Evolutionary conservation across 345 rosid species (phyloP), one percentile per base, ranked within the genome.

Genomic region (Combretum micranthum): DNA sequence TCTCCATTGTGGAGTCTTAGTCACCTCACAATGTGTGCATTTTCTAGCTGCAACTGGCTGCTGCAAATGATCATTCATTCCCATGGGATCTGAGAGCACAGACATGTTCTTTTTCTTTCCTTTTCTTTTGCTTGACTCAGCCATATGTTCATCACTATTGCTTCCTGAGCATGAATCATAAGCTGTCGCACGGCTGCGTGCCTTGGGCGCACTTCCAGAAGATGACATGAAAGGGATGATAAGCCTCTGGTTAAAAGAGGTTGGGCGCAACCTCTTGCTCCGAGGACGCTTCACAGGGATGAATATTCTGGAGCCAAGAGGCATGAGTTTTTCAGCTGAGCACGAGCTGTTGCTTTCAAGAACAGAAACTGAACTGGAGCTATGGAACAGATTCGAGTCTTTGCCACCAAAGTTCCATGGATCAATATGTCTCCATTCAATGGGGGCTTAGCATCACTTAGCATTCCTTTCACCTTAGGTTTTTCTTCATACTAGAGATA

Each of bases 1-100:
- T 65, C 97, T 85, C 97, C 97, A 90, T 64, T 90, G 96, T 4
- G 96, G 96, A 59, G 96, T 90, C 67, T 72, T 80, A 2, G 87
- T 82, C 56, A 82, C 81, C 75, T 78, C 77, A 57, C 97, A 87
- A 61, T 83, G 97, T 42, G 67, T 68, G 75, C 97, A 90, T 78
- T 74, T 85, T 63, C 83, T 72, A 26, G 55, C 46, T 51, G 63
- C 66, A 20, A 12, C 71, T 8, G 59, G 64, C 18, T 44, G 64
- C 55, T 67, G 64, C 55, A 57, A 50, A 3, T 74, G 52, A 25
- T 47, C 61, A 57, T 51, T 64, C 19, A 16, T 71, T 70, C 63
- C 81, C 23, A 45, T 15, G 3, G 69, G 46, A 59, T 63, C 53
- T 3, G 75, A 70, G 62, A 70, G 66, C 53, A 55, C 25, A 1